Base-by-base conservation (phyloP, 805 yeast genomes). In the Metschnikowia borealis region DNA sequence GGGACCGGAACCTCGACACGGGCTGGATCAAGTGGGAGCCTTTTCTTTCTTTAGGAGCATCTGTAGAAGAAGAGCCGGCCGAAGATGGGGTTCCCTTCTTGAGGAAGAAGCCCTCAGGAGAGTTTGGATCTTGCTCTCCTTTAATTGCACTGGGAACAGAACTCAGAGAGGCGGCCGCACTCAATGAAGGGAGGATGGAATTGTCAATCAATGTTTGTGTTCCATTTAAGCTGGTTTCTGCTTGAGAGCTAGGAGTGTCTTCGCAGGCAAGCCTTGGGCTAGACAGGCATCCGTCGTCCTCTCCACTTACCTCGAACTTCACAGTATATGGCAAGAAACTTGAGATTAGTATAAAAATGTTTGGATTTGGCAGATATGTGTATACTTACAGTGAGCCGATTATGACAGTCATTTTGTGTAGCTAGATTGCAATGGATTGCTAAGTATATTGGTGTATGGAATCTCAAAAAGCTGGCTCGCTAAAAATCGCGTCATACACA, bases 271-370 rank as follows among this genome's bases (percentile, higher is more conserved):
- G 21, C 39, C 36, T 11, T n/a, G 44, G 29, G 13, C 7, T 29
- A 15, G 38, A 36, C 48, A 46, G 17, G 39, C 34, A 20, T 20
- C 42, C 39, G n/a, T 53, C 55, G 15, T 54, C 54, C 11, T 48
- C 48, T 13, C 47, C 47, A 35, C 36, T 47, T 32, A 80, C 77
- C 54, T 80, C 81, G 55, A 80, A 80, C 55, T 85, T 87, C n/a
- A 85, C 89, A 3, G 89, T 83, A 60, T 82, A 82, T 2, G 94
- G 94, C 43, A 86, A 70, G 58, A 85, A 85, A 44, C 86, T 80
- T 51, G 21, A 17, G 44, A 62, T 61, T 58, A 62, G 63, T 61
- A 59, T 17, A 8, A 5, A 18, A 38, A 23, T 10, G 31, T 4
- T n/a, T 38, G 5, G 3, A 23, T 7, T 6, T 14, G 5, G 13